These are phyloP conservation scores for Collariella sp. DNA, from an alignment of 495 filamentous ascomycete genomes.

Conservation along the genomic window DNA sequence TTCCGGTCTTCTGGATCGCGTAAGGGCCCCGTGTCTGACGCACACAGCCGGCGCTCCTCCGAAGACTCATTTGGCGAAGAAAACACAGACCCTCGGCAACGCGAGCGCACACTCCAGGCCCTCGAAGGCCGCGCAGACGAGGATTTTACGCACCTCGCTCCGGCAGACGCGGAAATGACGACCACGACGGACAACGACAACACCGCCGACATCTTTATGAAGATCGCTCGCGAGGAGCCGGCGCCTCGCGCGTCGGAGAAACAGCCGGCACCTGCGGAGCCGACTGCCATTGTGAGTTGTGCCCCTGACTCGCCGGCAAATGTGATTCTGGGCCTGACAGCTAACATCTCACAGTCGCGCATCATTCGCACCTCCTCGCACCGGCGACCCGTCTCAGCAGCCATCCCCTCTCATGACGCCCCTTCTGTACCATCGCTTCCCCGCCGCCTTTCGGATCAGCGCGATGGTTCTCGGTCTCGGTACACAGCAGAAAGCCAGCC, in stretches of 20 bases:
- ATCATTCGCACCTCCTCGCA: constrained; percentile 27
- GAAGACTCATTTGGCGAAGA: constrained; percentile 33
- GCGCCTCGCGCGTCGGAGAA: constrained; percentile 27
- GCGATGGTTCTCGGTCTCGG: constrained; percentile 32
- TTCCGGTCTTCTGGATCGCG: constrained; percentile 45
- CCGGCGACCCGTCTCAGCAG: constrained; percentile 40
- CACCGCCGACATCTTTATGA: constrained; percentile 46
- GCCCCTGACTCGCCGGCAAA: background rate
- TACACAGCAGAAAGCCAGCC: constrained; percentile 24
- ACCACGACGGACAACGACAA: constrained; percentile 38
- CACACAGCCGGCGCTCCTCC: constrained; percentile 30
- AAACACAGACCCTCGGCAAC: constrained; percentile 33
- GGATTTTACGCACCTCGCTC: constrained; percentile 32
- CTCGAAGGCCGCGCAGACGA: constrained; percentile 39
- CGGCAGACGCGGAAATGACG: constrained; percentile 33
- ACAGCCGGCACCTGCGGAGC: constrained; percentile 23
- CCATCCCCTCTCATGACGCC: constrained; percentile 31
- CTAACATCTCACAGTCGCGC: constrained; percentile 28
- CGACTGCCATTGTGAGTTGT: constrained; percentile 35
- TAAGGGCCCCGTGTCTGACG: constrained; percentile 41
- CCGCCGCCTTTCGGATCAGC: constrained; percentile 41
- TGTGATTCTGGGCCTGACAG: background rate
- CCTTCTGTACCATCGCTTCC: constrained; percentile 29
- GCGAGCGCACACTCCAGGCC: constrained; percentile 42
- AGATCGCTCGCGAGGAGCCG: constrained; percentile 43